Evolutionary conservation across 768 basidiomycete species (phyloP).

Genomic region (Russula compacta): DNA sequence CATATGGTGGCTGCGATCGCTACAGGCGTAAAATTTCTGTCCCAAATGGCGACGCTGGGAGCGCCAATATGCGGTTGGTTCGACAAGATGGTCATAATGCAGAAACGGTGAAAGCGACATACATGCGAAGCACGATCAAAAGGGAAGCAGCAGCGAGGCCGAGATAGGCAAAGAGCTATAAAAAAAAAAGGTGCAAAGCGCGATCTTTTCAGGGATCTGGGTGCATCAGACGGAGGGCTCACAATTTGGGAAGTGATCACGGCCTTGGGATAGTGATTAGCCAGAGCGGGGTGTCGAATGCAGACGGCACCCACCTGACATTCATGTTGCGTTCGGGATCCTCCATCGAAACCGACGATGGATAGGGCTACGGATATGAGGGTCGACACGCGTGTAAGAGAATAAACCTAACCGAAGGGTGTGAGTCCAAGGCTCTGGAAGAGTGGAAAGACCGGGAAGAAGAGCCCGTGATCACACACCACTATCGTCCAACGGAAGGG

Average conservation of each 20-base stretch:
- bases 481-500: conserved; percentile 8
- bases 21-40: background rate
- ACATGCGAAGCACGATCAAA: conserved; percentile 1
- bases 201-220: background rate
- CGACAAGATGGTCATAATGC: background rate
- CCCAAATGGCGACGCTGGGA: conserved; percentile 5
- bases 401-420: conserved; percentile 2
- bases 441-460: background rate
- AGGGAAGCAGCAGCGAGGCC: background rate
- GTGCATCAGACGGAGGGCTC: background rate
- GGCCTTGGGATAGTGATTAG: background rate
- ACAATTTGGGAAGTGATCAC: background rate
- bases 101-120: background rate
- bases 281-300: background rate
- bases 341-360: background rate
- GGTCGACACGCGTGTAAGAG: background rate
- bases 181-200: background rate
- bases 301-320: background rate
- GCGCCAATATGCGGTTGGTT: background rate
- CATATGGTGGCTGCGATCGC: background rate
- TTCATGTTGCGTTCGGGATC: background rate
- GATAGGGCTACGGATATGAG: background rate
- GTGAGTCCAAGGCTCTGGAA: background rate
- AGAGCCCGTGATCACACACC: background rate
- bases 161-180: background rate